Conservation (phyloP, 106 monocot genomes). For the Apostasia ramifera region DNA sequence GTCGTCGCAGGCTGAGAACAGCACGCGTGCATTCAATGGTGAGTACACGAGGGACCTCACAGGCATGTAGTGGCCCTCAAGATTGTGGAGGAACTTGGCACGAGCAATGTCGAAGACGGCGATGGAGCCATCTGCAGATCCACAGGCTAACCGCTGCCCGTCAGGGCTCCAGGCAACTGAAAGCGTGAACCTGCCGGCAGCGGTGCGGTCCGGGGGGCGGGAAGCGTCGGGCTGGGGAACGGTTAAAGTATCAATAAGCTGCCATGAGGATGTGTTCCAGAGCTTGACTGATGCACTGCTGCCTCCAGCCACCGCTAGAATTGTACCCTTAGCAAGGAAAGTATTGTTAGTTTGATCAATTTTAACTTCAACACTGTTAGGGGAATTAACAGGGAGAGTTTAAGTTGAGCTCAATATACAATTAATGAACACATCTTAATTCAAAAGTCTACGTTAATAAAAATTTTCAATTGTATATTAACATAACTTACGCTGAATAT, state of each 20-base stretch:
- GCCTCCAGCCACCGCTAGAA: constrained; percentile 90
- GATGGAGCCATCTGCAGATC: constrained; percentile 81
- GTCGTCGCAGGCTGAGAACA: constrained; percentile 87
- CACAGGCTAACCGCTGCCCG: constrained; percentile 67
- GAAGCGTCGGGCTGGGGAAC: constrained; percentile 66
- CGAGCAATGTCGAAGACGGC: constrained; percentile 70
- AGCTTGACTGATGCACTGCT: constrained; percentile 82
- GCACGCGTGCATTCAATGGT: constrained; percentile 68
- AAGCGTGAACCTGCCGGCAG: constrained; percentile 70
- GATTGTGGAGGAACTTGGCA: constrained; percentile 86
- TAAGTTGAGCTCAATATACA: too few species aligned
- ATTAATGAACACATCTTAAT: too few species aligned
- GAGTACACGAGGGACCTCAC: constrained; percentile 88
- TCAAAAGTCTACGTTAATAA: too few species aligned
- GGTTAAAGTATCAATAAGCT: constrained; percentile 45
- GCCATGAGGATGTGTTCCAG: constrained; percentile 93
- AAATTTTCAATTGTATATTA: too few species aligned
- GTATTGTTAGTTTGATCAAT: neutral
- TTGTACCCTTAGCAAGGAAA: constrained; percentile 41
- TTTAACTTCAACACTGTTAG: too few species aligned
- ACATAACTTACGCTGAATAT: too few species aligned
- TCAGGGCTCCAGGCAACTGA: constrained; percentile 98
- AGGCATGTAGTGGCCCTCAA: constrained; percentile 86
- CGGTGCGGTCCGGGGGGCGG: constrained; percentile 39
- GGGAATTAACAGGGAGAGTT: too few species aligned